Conservation (phyloP, 2,329 filamentous ascomycete genomes). For the Cladophialophora psammophila region DNA sequence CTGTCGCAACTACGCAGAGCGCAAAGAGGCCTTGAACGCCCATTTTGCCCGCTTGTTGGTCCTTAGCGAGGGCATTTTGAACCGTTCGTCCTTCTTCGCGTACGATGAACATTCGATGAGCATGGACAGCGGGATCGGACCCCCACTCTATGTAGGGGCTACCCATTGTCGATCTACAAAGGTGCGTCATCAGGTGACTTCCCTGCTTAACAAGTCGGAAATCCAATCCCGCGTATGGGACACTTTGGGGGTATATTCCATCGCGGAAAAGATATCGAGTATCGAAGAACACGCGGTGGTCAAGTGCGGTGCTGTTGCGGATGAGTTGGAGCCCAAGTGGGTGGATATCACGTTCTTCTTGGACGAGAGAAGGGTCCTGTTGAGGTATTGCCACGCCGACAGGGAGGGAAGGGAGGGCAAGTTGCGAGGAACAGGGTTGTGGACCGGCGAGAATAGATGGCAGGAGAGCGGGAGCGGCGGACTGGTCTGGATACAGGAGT, state of each 20-base stretch:
- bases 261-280: conserved; percentile 37
- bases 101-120: conserved; percentile 36
- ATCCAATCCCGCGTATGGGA: conserved; percentile 33
- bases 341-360: conserved; percentile 40
- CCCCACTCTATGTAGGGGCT: conserved; percentile 30
- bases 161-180: conserved; percentile 35
- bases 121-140: conserved; percentile 39
- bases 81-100: conserved; percentile 30
- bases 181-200: conserved; percentile 38
- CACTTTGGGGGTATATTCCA: conserved; percentile 35
- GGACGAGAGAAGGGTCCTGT: conserved; percentile 35
- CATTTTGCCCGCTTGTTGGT: conserved; percentile 39
- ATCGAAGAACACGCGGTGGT: conserved; percentile 41
- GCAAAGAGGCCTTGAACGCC: conserved; percentile 36
- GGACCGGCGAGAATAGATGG: conserved; percentile 19
- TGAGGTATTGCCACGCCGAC: conserved; percentile 38
- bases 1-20: conserved; percentile 36
- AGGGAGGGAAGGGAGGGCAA: conserved; percentile 27
- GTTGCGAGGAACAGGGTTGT: conserved; percentile 30
- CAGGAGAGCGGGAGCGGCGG: conserved; percentile 34
- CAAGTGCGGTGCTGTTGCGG: conserved; percentile 23
- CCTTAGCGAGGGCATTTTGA: conserved; percentile 36
- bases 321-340: conserved; percentile 37
- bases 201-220: conserved; percentile 29
- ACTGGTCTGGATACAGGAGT: conserved; percentile 41